A percentile compares a stretch with the other conserved stretches of the same genome.
Conservation (phyloP, 352 stramenopile genomes). For the Aphanomyces stellatus region DNA sequence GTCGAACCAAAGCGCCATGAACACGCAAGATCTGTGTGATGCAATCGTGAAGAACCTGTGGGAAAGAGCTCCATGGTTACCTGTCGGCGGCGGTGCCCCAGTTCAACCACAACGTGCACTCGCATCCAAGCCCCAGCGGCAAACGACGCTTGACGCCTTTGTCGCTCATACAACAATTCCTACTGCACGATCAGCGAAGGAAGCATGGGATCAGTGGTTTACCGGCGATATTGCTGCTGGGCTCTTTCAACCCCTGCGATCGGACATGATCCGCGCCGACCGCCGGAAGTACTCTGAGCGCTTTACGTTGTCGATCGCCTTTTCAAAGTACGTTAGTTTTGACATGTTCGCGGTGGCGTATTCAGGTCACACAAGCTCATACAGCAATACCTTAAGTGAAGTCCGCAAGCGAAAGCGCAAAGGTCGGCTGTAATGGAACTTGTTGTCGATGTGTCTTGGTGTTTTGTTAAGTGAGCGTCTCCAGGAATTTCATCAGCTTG, state of each 20-base stretch:
- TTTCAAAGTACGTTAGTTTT: conserved; percentile 1
- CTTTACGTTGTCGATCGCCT: background rate
- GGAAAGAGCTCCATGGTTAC: background rate
- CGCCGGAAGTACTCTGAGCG: background rate
- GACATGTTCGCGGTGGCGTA: background rate
- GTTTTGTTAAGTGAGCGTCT: background rate
- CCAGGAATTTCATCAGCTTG: background rate
- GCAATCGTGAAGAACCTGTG: background rate
- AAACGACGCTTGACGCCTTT: background rate
- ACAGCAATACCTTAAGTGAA: background rate
- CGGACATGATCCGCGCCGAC: background rate
- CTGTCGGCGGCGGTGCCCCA: background rate
- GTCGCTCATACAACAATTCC: background rate
- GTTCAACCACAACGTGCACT: background rate
- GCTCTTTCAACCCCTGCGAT: background rate
- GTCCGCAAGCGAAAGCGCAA: background rate
- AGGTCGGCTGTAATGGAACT: background rate
- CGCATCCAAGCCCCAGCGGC: background rate
- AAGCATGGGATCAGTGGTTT: background rate
- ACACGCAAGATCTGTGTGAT: background rate
- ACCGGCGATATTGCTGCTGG: background rate
- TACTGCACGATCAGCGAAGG: background rate
- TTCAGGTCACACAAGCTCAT: background rate
- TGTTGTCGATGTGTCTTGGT: background rate
- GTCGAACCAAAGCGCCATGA: background rate